phyloP scores from a whole-genome alignment of 2,329 filamentous ascomycete species.

The Monilinia aucupariae region DNA sequence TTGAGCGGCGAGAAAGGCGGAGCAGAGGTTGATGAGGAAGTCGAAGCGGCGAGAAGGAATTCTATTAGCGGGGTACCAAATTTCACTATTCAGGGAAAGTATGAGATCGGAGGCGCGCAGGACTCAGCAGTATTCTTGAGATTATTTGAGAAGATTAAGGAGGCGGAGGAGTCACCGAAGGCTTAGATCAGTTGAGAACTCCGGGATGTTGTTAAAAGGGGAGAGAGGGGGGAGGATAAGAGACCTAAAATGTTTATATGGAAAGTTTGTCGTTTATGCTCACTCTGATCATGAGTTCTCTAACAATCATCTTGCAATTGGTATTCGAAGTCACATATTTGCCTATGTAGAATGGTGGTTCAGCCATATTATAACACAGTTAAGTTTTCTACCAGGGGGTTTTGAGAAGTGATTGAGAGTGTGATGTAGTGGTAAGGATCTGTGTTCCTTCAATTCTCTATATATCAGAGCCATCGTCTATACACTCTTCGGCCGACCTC shows the following conservation, averaged over 20 bases:
- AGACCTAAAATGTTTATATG: background rate
- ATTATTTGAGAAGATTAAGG: slow-evolving; percentile 53
- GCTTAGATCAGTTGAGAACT: slow-evolving; percentile 13
- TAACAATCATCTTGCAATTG: background rate
- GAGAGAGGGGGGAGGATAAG: background rate
- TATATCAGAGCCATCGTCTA: background rate
- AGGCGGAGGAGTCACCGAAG: slow-evolving; percentile 29
- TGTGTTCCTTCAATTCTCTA: slow-evolving; percentile 21
- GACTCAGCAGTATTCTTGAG: slow-evolving; percentile 62
- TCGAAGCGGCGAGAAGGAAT: slow-evolving; percentile 39
- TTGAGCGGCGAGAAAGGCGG: slow-evolving; percentile 51
- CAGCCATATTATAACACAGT: background rate
- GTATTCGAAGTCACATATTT: background rate
- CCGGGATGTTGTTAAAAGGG: background rate
- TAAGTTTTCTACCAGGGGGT: slow-evolving; percentile 34
- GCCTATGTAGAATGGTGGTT: background rate
- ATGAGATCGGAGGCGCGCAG: slow-evolving; percentile 66
- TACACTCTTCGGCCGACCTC: background rate
- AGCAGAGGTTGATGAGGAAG: slow-evolving; percentile 36
- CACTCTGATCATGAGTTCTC: background rate
- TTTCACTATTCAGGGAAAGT: slow-evolving; percentile 65
- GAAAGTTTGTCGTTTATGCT: background rate
- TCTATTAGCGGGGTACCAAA: slow-evolving; percentile 65
- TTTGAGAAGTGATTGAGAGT: slow-evolving; percentile 32
- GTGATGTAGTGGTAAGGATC: slow-evolving; percentile 35